phyloP scores from a whole-genome alignment of 2,329 filamentous ascomycete genomes.

The Nothophoma quercina region DNA sequence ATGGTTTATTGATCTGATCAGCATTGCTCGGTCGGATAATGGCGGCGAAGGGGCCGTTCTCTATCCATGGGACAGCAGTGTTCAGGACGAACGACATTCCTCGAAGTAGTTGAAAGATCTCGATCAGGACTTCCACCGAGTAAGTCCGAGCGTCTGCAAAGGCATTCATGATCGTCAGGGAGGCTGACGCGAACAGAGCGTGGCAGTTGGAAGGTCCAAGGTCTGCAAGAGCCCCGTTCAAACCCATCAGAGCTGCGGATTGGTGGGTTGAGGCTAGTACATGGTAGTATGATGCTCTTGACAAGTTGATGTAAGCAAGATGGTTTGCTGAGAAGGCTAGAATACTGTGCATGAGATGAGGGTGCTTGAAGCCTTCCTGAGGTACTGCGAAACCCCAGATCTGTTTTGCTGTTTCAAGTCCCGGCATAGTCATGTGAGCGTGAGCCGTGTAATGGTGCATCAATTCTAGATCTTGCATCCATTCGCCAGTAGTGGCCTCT shows the following conservation, averaged over 20 bases:
- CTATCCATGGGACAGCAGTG: constrained; percentile 24
- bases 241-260: constrained; percentile 28
- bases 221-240: constrained; percentile 33
- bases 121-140: constrained; percentile 33
- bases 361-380: constrained; percentile 42
- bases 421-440: constrained; percentile 32
- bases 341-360: constrained; percentile 50
- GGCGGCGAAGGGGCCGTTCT: constrained; percentile 32
- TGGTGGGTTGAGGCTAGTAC: constrained; percentile 41
- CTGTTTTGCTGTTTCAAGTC: constrained; percentile 30
- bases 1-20: constrained; percentile 21
- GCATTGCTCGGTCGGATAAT: constrained; percentile 19
- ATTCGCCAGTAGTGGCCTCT: constrained; percentile 13
- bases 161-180: constrained; percentile 34
- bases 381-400: constrained; percentile 47
- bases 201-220: constrained; percentile 39
- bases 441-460: constrained; percentile 42
- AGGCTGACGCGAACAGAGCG: constrained; percentile 36
- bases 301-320: constrained; percentile 40
- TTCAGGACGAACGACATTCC: constrained; percentile 36
- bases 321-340: constrained; percentile 50
- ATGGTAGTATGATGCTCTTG: constrained; percentile 25
- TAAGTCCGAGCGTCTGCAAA: constrained; percentile 31
- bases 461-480: constrained; percentile 39
- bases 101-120: constrained; percentile 38